Evolutionary conservation across 139 green algal genomes (phyloP).

Genomic region (Edaphochlamys debaryana): DNA sequence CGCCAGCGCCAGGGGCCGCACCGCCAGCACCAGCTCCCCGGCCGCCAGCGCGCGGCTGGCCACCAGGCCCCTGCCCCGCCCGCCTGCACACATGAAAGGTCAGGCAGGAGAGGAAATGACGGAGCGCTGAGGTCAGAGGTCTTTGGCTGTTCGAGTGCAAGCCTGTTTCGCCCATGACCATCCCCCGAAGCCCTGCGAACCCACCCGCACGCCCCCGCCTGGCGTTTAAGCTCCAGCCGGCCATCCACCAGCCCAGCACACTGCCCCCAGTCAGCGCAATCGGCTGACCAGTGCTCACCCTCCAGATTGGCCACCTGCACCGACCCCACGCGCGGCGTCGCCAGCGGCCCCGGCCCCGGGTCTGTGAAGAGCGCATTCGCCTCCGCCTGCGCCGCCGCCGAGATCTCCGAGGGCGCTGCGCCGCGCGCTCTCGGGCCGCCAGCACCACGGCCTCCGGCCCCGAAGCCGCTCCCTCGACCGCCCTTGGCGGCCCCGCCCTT

Average conservation of each 20-base stretch:
- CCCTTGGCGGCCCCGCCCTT: too few relatives aligned
- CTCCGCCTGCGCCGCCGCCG: neutral
- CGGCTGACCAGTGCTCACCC: neutral
- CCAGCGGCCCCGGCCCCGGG: neutral
- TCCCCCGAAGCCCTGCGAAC: neutral
- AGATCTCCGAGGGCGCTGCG: neutral
- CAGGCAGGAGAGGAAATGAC: neutral
- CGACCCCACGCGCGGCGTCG: neutral
- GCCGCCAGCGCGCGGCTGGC: slow-evolving; percentile 1
- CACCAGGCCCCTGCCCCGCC: slow-evolving; percentile 9
- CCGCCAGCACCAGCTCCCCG: slow-evolving; percentile 29
- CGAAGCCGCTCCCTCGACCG: too few relatives aligned
- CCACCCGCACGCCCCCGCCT: neutral
- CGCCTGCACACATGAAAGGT: neutral
- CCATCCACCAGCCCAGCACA: neutral
- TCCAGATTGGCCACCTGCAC: neutral
- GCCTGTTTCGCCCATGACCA: neutral
- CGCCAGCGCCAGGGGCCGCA: slow-evolving; percentile 29
- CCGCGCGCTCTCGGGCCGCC: too few relatives aligned
- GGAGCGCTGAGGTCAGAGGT: neutral
- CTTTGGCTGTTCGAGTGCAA: neutral
- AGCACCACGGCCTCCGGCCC: too few relatives aligned
- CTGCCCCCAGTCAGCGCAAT: neutral
- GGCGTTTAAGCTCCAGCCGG: neutral
- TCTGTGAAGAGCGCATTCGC: slow-evolving; percentile 1